Evolutionary conservation across 331 rosid species (phyloP).

Genomic region (Malus hybrid): DNA sequence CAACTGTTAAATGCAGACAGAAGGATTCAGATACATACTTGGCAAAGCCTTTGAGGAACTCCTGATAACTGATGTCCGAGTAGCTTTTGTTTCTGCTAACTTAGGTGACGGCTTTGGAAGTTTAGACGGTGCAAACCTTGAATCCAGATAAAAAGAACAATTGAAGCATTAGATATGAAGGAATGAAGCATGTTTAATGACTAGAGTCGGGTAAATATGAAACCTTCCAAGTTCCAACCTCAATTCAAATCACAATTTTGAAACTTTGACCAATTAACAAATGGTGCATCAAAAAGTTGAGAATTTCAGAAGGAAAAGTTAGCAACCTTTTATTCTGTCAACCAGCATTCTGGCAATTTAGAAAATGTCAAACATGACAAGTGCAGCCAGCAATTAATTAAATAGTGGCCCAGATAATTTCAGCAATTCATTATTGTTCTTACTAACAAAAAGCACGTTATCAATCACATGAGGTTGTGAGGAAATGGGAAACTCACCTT

Average conservation of each 20-base stretch:
- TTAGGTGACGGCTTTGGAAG: slow-evolving; percentile 61
- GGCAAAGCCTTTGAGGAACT: slow-evolving; percentile 60
- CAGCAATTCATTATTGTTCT: no score
- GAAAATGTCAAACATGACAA: no score
- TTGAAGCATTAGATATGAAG: background rate
- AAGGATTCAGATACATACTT: slow-evolving; percentile 38
- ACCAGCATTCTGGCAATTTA: no score
- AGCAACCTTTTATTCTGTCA: no score
- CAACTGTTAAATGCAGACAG: background rate
- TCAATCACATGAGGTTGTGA: background rate
- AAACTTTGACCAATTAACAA: background rate
- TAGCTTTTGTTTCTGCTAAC: slow-evolving; percentile 33
- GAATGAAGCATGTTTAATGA: background rate
- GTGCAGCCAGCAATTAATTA: no score
- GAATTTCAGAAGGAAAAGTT: background rate
- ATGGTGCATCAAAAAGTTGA: background rate
- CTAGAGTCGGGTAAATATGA: background rate
- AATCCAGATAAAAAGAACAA: slow-evolving; percentile 10
- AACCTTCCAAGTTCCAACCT: background rate
- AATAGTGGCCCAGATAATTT: no score
- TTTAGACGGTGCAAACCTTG: slow-evolving; percentile 36
- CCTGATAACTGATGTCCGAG: slow-evolving; percentile 50
- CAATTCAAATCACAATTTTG: background rate
- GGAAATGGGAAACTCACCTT: slow-evolving; percentile 44
- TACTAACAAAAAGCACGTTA: background rate